Conservation (phyloP, 352 stramenopile genomes). For the Pythium phragmiticola region DNA sequence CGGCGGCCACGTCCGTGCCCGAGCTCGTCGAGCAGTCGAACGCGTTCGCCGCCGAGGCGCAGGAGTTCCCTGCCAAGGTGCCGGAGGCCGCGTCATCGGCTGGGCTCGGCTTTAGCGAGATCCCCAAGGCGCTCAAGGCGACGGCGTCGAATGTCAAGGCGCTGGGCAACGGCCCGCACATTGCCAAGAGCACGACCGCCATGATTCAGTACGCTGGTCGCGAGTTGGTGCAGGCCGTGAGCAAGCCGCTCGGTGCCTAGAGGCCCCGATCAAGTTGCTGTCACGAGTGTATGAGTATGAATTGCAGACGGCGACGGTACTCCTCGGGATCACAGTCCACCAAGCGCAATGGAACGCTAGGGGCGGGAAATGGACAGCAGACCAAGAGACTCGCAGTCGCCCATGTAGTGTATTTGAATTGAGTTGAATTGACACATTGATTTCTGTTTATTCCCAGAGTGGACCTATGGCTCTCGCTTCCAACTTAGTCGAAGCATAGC, state of each 20-base stretch:
- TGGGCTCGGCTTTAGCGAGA: constrained; percentile 41
- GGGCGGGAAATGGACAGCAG: not conserved
- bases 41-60: constrained; percentile 39
- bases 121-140: constrained; percentile 37
- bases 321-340: not conserved
- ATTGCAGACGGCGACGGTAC: not conserved
- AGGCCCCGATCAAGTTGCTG: not conserved
- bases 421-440: not conserved
- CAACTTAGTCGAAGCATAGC: not conserved
- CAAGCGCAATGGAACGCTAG: constrained; percentile 8
- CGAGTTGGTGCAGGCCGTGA: constrained; percentile 41
- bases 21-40: constrained; percentile 42
- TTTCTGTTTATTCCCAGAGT: not conserved
- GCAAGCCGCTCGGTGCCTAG: constrained; percentile 36
- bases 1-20: constrained; percentile 42
- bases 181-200: constrained; percentile 39
- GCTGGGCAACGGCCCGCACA: constrained; percentile 46
- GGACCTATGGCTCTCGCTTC: not conserved
- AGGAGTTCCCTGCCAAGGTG: constrained; percentile 42
- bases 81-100: constrained; percentile 41
- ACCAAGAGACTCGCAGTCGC: not conserved
- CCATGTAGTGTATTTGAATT: constrained; percentile 5
- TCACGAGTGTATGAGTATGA: not conserved
- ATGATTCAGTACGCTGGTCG: constrained; percentile 55
- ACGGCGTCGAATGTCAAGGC: constrained; percentile 47